Evolutionary conservation across 495 filamentous ascomycete genomes (phyloP), one percentile per base, ranked within the genome.

Genomic region (Parathielavia hyrcaniae): DNA sequence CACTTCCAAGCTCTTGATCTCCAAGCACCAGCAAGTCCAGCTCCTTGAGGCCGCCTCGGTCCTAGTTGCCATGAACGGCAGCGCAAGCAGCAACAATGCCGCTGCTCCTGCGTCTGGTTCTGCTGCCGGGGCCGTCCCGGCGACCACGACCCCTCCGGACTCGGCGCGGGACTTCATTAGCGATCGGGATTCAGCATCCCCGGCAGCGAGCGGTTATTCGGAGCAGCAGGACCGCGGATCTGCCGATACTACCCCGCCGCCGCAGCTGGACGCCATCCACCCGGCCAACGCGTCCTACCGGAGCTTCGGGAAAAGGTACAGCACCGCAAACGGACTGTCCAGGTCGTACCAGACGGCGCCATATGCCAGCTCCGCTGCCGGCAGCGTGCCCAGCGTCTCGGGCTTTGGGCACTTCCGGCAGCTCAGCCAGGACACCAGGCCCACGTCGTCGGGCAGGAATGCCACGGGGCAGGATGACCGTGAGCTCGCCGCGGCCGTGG

Each of bases 21-120:
- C 93, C 59, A 98, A 98, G 82, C 93, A 98, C 70, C 93, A 98
- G 77, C 93, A 98, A 76, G 93, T 98, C 57, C 93, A 98, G 70
- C 83, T 98, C 44, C 81, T 98, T 53, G 95, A 98, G 75, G 93
- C 93, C 14, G 93, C 93, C 41, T 93, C 90, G 19, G 95, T 98
- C 23, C 77, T 98, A 49, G 87, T 97, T 36, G 84, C 84, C 53
- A 97, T 98, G 90, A 96, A 96, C 74, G 75, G 79, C 57, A 64
- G 68, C 40, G 55, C 70, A 57, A 80, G 83, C 51, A 77, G 79
- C 71, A 61, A 72, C 51, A 69, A 75, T 40, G 35, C 19, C 19
- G 35, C 19, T 16, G 35, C 38, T 30, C 3, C 26, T 30, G n/a
- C n/a, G n/a, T 30, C 26, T 30, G 26, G 3, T 30, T 2, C 26